Conservation (phyloP, 2,329 filamentous ascomycete species). For the Ceratocystis cubensis region DNA sequence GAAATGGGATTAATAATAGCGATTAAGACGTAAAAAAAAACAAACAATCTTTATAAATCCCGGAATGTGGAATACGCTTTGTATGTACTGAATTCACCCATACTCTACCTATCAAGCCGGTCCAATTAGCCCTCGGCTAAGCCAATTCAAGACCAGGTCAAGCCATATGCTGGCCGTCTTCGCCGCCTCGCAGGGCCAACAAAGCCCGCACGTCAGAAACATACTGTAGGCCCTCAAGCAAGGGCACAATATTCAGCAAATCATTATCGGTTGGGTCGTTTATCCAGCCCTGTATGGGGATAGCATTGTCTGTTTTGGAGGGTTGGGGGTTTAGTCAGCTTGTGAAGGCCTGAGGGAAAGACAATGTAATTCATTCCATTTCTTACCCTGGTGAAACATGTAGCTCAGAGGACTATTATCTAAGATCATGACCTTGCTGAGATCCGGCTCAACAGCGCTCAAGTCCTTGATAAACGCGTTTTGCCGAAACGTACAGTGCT, state of each 20-base stretch:
- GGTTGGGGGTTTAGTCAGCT: background rate
- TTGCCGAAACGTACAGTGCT: constrained; percentile 92
- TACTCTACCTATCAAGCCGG: background rate
- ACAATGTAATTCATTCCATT: constrained; percentile 14
- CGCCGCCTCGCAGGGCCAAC: constrained; percentile 75
- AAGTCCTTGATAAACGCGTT: constrained; percentile 98
- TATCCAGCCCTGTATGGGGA: constrained; percentile 98
- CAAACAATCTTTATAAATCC: background rate
- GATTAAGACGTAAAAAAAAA: background rate
- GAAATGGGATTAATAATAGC: background rate
- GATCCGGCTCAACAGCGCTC: constrained; percentile 85
- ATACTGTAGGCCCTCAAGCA: constrained; percentile 90
- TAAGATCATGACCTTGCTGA: constrained; percentile 97
- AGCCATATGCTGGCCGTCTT: constrained; percentile 53
- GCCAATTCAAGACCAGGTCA: constrained; percentile 23
- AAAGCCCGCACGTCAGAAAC: constrained; percentile 89
- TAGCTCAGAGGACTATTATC: constrained; percentile 98
- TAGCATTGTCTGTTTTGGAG: constrained; percentile 68
- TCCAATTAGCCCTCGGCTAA: background rate
- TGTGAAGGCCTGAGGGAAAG: background rate
- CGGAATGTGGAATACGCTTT: background rate
- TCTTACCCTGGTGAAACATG: constrained; percentile 89
- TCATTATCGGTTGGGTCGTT: constrained; percentile 96
- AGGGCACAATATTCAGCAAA: constrained; percentile 77
- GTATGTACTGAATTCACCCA: constrained; percentile 1